A percentile compares a stretch with the other conserved stretches of the same genome.
These are phyloP conservation scores for Sporormia fimetaria DNA, from an alignment of 495 filamentous ascomycete species.

Conservation along the genomic window DNA sequence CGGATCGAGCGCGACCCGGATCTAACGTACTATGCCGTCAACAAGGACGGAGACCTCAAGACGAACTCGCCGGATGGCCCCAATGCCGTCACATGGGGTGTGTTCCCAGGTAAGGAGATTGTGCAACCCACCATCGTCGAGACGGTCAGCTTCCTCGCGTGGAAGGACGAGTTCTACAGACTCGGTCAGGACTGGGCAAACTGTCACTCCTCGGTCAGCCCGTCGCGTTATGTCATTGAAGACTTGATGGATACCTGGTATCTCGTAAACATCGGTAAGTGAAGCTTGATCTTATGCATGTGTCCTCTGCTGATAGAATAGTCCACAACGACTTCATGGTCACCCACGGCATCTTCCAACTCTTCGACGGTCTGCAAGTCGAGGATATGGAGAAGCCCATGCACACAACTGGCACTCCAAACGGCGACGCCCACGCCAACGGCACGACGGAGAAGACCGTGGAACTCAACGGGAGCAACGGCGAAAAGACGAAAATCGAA, in stretches of 20 bases:
- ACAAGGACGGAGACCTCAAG: slow-evolving; percentile 62
- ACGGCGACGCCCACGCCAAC: slow-evolving; percentile 2
- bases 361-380: slow-evolving; percentile 71
- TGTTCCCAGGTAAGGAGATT: slow-evolving; percentile 97
- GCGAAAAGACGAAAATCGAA: slow-evolving; percentile 1
- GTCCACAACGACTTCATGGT: slow-evolving; percentile 96
- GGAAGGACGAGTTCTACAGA: slow-evolving; percentile 96
- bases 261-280: slow-evolving; percentile 81
- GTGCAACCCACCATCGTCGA: slow-evolving; percentile 99
- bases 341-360: slow-evolving; percentile 59
- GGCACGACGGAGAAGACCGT: background rate
- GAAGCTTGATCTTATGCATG: slow-evolving; percentile 7
- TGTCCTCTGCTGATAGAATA: slow-evolving; percentile 31
- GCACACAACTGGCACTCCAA: slow-evolving; percentile 12
- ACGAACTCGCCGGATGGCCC: slow-evolving; percentile 84
- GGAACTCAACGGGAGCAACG: background rate
- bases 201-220: slow-evolving; percentile 65
- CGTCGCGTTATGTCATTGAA: slow-evolving; percentile 74
- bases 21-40: slow-evolving; percentile 87
- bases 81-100: slow-evolving; percentile 97
- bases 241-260: slow-evolving; percentile 82
- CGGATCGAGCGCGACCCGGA: slow-evolving; percentile 70
- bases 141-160: slow-evolving; percentile 92
- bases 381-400: slow-evolving; percentile 48
- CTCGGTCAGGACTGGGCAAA: slow-evolving; percentile 90